A percentile compares a stretch with the other conserved stretches of the same genome.
Evolutionary conservation across 2,329 filamentous ascomycete genomes (phyloP).

Genomic region (Botrytis cinerea): DNA sequence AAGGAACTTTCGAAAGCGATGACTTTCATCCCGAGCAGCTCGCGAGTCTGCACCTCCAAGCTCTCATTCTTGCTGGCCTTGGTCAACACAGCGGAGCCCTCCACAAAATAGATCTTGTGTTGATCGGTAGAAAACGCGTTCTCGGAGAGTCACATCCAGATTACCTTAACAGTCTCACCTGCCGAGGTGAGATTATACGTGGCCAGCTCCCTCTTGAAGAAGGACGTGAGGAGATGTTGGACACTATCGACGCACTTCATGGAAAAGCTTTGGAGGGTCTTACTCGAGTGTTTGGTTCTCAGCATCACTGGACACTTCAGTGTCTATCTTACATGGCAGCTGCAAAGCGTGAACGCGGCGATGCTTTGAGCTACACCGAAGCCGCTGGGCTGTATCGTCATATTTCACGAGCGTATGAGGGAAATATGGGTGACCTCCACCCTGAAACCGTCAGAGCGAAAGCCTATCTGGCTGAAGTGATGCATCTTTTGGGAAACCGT

Average conservation of each 20-base stretch:
- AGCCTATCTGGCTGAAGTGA: constrained; percentile 31
- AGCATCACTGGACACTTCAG: constrained; percentile 35
- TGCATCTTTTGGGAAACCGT: constrained; percentile 27
- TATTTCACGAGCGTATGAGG: constrained; percentile 31
- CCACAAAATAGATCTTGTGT: constrained; percentile 32
- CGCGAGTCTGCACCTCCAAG: constrained; percentile 35
- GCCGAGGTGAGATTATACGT: constrained; percentile 37
- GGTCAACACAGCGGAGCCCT: constrained; percentile 32
- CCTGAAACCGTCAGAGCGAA: constrained; percentile 36
- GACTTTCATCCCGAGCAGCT: constrained; percentile 38
- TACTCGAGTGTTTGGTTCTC: constrained; percentile 33
- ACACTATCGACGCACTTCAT: constrained; percentile 33
- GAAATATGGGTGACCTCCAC: constrained; percentile 33
- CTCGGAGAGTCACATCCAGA: constrained; percentile 35
- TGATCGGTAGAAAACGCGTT: constrained; percentile 28
- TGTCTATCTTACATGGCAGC: constrained; percentile 33
- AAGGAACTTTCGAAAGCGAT: constrained; percentile 30
- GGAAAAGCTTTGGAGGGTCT: constrained; percentile 32
- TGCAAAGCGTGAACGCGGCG: constrained; percentile 32
- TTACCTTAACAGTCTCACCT: constrained; percentile 33
- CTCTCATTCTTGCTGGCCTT: constrained; percentile 35
- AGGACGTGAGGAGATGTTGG: constrained; percentile 28
- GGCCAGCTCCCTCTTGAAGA: constrained; percentile 30
- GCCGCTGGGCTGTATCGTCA: constrained; percentile 31
- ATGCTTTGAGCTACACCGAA: constrained; percentile 28